A percentile compares a stretch with the other conserved stretches of the same genome.
Evolutionary conservation across 345 rosid genomes (phyloP).

Genomic region (Camelina laxa): DNA sequence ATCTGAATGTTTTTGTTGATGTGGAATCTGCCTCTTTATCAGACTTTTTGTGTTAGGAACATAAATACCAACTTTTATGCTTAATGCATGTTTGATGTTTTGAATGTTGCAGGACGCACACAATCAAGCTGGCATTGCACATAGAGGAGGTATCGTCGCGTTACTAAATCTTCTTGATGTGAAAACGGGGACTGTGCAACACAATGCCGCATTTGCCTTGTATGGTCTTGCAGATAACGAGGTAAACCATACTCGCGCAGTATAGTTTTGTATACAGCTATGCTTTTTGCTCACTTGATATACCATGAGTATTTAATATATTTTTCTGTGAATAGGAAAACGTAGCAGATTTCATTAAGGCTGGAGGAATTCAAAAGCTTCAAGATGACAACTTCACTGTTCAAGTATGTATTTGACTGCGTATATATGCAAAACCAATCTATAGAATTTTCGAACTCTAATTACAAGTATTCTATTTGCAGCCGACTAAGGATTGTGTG

Average conservation of each 20-base stretch:
- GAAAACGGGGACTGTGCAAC: constrained; percentile 65
- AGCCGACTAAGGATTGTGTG: constrained; percentile 79
- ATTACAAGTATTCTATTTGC: constrained; percentile 22
- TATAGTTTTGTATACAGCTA: constrained; percentile 1
- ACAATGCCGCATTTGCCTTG: constrained; percentile 76
- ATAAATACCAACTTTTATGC: neutral
- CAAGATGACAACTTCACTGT: constrained; percentile 60
- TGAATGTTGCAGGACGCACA: constrained; percentile 59
- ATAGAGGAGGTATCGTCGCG: constrained; percentile 63
- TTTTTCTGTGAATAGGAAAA: constrained; percentile 54
- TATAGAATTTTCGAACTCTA: constrained; percentile 5
- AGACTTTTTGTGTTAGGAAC: constrained; percentile 4
- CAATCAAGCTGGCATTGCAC: constrained; percentile 86
- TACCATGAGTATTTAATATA: neutral
- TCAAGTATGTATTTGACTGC: constrained; percentile 53
- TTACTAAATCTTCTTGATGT: constrained; percentile 66
- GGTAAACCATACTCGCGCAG: constrained; percentile 45
- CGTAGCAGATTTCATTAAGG: constrained; percentile 60
- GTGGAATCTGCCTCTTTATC: constrained; percentile 2
- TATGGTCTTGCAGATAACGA: constrained; percentile 82
- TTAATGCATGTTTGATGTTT: constrained; percentile 3
- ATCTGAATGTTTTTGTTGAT: constrained; percentile 15
- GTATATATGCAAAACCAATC: constrained; percentile 11
- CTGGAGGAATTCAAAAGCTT: constrained; percentile 68
- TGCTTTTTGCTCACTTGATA: neutral